Evolutionary conservation across 225 moss, liverwort and hornwort genomes (phyloP).

Genomic region (Physcomitrium patens): DNA sequence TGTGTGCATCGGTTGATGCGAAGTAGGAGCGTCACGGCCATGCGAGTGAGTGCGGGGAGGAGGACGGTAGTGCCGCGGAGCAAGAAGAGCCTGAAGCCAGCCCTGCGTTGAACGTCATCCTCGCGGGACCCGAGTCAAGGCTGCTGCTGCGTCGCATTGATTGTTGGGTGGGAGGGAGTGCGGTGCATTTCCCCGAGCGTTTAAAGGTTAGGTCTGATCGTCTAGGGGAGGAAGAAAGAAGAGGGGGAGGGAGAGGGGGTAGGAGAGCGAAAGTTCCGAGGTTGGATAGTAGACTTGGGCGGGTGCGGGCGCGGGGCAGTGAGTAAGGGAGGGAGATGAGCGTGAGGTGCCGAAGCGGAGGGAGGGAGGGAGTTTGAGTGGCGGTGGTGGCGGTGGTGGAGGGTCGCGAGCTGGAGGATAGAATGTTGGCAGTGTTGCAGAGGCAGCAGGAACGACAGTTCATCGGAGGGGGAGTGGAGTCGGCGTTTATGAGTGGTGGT

Average conservation of each 20-base stretch:
- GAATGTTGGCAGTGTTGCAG: constrained; percentile 69
- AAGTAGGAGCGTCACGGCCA: not conserved
- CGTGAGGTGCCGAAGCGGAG: not conserved
- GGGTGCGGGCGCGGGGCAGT: not conserved
- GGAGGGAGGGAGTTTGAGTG: not conserved
- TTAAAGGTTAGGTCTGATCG: constrained; percentile 36
- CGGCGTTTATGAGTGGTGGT: constrained; percentile 24
- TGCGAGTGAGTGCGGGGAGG: not conserved
- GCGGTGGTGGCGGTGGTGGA: constrained; percentile 7
- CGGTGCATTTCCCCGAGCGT: constrained; percentile 11
- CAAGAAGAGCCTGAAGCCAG: not conserved
- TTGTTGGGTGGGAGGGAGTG: constrained; percentile 25
- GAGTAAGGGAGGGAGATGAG: not conserved
- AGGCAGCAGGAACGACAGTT: constrained; percentile 50
- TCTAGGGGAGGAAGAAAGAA: not conserved
- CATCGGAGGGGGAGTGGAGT: constrained; percentile 36
- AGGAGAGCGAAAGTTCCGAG: not conserved
- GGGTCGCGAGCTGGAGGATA: constrained; percentile 12
- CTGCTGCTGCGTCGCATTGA: not conserved
- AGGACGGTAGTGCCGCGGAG: not conserved
- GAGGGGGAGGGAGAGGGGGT: not conserved
- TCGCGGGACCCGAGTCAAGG: not conserved
- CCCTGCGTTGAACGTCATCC: not conserved
- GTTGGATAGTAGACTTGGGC: too few species aligned
- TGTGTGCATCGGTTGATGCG: constrained; percentile 26